These are phyloP conservation scores for Camellia japonica DNA, from an alignment of 148 eudicot genomes.

Conservation along the genomic window DNA sequence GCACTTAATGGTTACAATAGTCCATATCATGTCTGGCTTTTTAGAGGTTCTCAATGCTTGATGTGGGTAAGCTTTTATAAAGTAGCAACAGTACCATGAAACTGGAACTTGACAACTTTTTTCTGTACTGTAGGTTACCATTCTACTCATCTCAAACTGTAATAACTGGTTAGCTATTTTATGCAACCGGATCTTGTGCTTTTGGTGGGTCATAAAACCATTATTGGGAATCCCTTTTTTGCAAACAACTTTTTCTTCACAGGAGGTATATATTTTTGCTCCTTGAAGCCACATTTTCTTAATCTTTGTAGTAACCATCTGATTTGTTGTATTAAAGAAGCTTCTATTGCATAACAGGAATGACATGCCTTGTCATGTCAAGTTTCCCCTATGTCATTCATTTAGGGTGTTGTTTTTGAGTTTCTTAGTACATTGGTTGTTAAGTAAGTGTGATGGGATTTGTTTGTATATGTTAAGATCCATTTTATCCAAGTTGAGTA, in stretches of 20 bases:
- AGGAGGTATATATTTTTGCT: constrained; percentile 30
- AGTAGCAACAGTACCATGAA: background rate
- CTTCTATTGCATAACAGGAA: constrained; percentile 6
- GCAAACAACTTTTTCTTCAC: constrained; percentile 46
- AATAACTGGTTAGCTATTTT: constrained; percentile 41
- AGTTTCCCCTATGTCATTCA: background rate
- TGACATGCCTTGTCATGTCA: background rate
- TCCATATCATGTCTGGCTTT: constrained; percentile 45
- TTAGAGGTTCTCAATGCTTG: constrained; percentile 43
- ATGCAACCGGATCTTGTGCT: constrained; percentile 41
- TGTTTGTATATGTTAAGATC: constrained; percentile 1
- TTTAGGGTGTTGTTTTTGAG: background rate
- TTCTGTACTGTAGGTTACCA: constrained; percentile 29
- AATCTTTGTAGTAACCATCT: background rate
- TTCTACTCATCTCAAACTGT: constrained; percentile 39
- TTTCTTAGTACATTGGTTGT: background rate
- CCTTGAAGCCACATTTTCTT: constrained; percentile 6
- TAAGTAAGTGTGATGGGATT: background rate
- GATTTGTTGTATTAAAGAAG: background rate
- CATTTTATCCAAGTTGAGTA: background rate
- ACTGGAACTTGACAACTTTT: background rate
- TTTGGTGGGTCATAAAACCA: constrained; percentile 66
- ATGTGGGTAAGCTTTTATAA: constrained; percentile 53
- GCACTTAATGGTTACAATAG: constrained; percentile 18
- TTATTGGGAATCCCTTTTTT: constrained; percentile 47